These are phyloP conservation scores for Eimeria maxima DNA, from an alignment of 169 alveolate genomes.

Conservation along the genomic window DNA sequence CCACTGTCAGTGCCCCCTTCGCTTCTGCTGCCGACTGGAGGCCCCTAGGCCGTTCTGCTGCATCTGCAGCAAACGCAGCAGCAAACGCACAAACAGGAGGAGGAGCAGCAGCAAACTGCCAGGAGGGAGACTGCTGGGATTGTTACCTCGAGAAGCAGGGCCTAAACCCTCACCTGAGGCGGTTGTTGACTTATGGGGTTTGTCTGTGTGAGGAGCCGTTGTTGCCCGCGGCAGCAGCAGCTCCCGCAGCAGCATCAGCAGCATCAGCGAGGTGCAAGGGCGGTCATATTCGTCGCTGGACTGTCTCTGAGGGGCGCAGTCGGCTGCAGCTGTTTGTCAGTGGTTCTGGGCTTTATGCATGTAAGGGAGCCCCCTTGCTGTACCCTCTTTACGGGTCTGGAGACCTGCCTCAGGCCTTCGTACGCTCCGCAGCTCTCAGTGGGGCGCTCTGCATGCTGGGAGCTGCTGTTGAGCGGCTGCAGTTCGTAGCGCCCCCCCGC, in stretches of 20 bases:
- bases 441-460: slow-evolving; percentile 78
- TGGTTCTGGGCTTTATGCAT: slow-evolving; percentile 20
- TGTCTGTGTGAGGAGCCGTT: slow-evolving; percentile 57
- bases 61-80: neutral
- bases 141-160: slow-evolving; percentile 59
- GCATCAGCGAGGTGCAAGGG: neutral
- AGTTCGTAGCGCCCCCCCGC: slow-evolving; percentile 46
- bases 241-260: slow-evolving; percentile 27
- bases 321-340: slow-evolving; percentile 41
- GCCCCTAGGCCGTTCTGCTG: neutral
- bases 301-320: slow-evolving; percentile 37
- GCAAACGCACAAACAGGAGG: neutral
- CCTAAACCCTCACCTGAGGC: slow-evolving; percentile 36
- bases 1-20: slow-evolving; percentile 54
- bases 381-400: slow-evolving; percentile 61
- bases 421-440: slow-evolving; percentile 53
- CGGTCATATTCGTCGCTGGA: slow-evolving; percentile 27
- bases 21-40: slow-evolving; percentile 48
- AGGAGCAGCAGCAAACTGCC: neutral
- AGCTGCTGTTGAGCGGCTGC: slow-evolving; percentile 50
- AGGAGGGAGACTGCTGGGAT: slow-evolving; percentile 52
- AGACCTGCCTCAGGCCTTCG: slow-evolving; percentile 70
- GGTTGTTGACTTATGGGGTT: slow-evolving; percentile 61
- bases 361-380: slow-evolving; percentile 52
- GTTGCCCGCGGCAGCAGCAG: slow-evolving; percentile 38